Percentiles rank a stretch among this genome's conserved stretches.
These are phyloP conservation scores for Symbiodinium pilosum DNA, from an alignment of 73 alveolate genomes.

Conservation along the genomic window DNA sequence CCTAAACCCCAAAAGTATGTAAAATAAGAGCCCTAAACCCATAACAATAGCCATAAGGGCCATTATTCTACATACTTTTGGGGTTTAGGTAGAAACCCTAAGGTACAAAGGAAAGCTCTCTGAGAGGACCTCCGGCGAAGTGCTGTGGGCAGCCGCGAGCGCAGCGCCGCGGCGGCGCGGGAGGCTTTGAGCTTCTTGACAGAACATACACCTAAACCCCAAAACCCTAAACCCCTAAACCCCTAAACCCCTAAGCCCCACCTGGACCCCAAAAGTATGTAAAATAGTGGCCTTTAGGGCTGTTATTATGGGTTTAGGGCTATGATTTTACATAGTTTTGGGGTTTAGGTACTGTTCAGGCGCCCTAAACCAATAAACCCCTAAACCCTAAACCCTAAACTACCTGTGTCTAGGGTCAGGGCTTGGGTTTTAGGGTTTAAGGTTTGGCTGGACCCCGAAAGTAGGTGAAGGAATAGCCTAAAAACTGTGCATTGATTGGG, in stretches of 20 bases:
- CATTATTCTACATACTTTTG: too few relatives aligned
- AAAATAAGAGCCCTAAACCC: background rate
- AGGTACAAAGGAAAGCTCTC: too few relatives aligned
- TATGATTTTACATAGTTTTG: background rate
- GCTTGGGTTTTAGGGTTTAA: background rate
- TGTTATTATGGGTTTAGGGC: background rate
- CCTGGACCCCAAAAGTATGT: background rate
- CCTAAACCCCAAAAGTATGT: background rate
- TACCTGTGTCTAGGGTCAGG: too few relatives aligned
- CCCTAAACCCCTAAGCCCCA: background rate
- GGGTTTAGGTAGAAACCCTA: too few relatives aligned
- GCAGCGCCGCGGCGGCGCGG: slow-evolving; percentile 1
- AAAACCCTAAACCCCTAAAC: too few relatives aligned
- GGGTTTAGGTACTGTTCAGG: too few relatives aligned
- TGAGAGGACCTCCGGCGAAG: background rate
- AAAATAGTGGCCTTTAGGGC: background rate
- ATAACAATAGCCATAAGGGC: background rate
- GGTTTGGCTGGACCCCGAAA: background rate
- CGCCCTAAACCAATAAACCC: background rate
- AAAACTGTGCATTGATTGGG: too few relatives aligned
- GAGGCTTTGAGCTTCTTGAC: background rate
- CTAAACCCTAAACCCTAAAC: background rate
- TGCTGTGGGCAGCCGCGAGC: background rate
- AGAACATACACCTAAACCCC: too few relatives aligned
- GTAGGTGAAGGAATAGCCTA: too few relatives aligned